A percentile compares a stretch with the other conserved stretches of the same genome.
These are phyloP conservation scores for Borovskyia barvae DNA, from an alignment of 208 protist genomes.

Conservation along the genomic window DNA sequence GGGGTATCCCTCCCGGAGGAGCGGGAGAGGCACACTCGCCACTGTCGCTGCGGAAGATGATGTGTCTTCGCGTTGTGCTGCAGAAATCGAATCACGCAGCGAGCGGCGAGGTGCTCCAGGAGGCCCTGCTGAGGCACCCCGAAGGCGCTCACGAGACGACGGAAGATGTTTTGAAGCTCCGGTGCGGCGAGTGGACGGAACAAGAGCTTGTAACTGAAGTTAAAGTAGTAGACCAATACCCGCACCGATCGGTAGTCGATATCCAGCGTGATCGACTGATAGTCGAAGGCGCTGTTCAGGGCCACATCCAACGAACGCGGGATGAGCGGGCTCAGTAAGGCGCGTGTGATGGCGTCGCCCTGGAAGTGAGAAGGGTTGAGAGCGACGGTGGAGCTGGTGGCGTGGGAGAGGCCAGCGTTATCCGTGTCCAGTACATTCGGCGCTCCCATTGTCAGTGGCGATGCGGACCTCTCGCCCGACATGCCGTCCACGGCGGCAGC, in stretches of 20 bases:
- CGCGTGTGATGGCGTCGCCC: constrained; percentile 10
- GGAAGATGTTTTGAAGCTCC: constrained; percentile 74
- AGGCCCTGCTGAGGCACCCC: constrained; percentile 65
- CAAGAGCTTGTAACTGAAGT: constrained; percentile 53
- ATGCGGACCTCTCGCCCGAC: too few species aligned
- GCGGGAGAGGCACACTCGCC: too few species aligned
- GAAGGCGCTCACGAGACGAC: constrained; percentile 59
- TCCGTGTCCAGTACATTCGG: too few species aligned
- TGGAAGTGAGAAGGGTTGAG: too few species aligned
- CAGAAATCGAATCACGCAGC: constrained; percentile 66
- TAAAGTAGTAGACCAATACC: constrained; percentile 72
- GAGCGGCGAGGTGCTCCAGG: constrained; percentile 68
- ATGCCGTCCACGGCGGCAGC: too few species aligned
- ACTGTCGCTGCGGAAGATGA: too few species aligned
- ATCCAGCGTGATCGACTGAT: constrained; percentile 48
- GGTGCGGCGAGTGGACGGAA: constrained; percentile 66
- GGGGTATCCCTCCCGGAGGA: too few species aligned
- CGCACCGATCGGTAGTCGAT: constrained; percentile 60
- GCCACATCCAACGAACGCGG: constrained; percentile 5
- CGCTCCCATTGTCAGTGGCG: too few species aligned
- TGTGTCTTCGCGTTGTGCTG: constrained; percentile 45
- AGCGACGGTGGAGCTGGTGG: not conserved
- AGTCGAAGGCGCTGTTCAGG: constrained; percentile 38
- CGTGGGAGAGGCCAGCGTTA: too few species aligned
- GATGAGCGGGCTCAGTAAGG: not conserved